Evolutionary conservation across 1,284 basidiomycete genomes (phyloP), one percentile per base, ranked within the genome.

Genomic region (Austroboletus novae-zelandiae): DNA sequence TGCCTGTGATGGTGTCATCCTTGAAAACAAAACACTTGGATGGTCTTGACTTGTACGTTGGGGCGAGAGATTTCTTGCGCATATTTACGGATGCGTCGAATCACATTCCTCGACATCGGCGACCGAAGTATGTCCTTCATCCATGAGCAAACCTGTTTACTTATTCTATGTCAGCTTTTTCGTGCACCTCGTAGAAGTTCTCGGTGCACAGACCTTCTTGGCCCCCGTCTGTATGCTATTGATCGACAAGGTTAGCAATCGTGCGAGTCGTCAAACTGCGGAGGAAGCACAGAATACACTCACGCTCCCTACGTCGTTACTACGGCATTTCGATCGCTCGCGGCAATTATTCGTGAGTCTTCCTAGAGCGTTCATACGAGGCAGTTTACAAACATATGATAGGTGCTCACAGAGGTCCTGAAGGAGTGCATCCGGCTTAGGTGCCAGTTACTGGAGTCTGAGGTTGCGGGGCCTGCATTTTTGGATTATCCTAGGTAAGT

Each of bases 1-100:
- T 98, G 1, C 96, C 97, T 0, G 91, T 97, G 34, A 91, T 98
- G 83, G 86, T 88, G 15, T 76, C 83, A 8, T 89, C 91, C 0
- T 74, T 91, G 63, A 84, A 81, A 67, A 64, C 74, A 50, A 75
- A 77, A 44, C 74, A 86, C 55, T 58, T 71, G 7, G 68, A 71
- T 20, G 72, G 76, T 13, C 69, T 89, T 47, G 79, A 85, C 31
- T 71, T 94, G 23, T 84, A 84, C 51, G 74, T 84, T 41, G 83
- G 73, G 1, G 78, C 87, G 0, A 78, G 80, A 57, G 82, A 89
- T 29, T 91, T 95, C 65, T 67, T 96, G 35, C 83, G 81, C n/a
- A 83, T 94, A 31, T 95, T 96, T 67, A 90, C 91, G 0, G 92
- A 94, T 65, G 94, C 94, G 0, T 80, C 87, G 2, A 84, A 83